These are phyloP conservation scores for Backusella liffmaniae DNA, from an alignment of 192 early-diverging fungal species.

Conservation along the genomic window DNA sequence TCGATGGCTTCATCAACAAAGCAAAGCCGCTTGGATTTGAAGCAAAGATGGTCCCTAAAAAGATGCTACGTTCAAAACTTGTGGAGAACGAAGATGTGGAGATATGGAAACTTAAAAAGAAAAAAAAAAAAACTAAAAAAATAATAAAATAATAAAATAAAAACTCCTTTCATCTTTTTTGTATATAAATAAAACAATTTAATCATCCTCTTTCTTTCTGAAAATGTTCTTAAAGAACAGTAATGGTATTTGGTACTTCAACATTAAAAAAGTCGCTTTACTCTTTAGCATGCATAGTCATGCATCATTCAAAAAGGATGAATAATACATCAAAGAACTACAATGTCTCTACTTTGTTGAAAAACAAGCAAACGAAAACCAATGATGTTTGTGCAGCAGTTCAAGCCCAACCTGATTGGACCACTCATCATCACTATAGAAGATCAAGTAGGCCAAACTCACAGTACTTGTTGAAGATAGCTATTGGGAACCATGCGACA, in stretches of 20 bases:
- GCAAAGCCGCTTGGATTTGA: conserved; percentile 30
- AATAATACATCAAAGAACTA: not conserved
- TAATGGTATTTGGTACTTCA: not conserved
- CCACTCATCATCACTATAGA: not conserved
- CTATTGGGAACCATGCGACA: not conserved
- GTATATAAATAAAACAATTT: not conserved
- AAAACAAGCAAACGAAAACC: not conserved
- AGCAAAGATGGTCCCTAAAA: conserved; percentile 20
- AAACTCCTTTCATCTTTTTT: not conserved
- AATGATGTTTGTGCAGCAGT: not conserved
- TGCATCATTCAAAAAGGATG: not conserved
- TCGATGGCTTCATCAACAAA: conserved; percentile 28
- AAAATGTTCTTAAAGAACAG: not conserved
- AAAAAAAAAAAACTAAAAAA: not conserved
- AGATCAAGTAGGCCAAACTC: not conserved
- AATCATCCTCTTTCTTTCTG: not conserved
- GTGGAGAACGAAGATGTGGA: conserved; percentile 29
- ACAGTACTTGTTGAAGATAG: not conserved
- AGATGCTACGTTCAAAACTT: not conserved
- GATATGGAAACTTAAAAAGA: conserved; percentile 36
- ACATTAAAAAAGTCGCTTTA: not conserved
- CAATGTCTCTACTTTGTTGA: not conserved
- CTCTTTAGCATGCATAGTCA: not conserved
- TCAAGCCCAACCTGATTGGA: not conserved
- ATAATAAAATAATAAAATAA: not conserved